phyloP scores from a whole-genome alignment of 345 rosid species.

The Salix caprea region DNA sequence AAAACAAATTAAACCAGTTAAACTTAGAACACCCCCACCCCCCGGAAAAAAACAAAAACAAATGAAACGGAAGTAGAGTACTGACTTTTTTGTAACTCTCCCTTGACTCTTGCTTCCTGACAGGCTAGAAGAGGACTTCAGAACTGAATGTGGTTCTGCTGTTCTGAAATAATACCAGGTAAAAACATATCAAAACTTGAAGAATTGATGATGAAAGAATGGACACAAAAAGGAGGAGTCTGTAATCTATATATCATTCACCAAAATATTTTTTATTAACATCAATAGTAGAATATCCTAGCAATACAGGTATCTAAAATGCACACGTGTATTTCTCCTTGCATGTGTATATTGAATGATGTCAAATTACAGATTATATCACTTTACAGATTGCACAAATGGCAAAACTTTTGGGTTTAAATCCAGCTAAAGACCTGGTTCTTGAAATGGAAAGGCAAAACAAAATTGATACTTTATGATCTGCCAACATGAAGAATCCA shows the following conservation, averaged over 20 bases:
- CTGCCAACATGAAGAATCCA: not conserved
- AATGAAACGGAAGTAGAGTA: not conserved
- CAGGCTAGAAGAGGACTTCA: constrained; percentile 31
- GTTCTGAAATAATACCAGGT: constrained; percentile 39
- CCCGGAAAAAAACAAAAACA: not conserved
- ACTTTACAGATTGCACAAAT: not conserved
- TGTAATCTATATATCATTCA: not conserved
- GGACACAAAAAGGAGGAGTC: not conserved
- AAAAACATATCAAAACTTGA: not conserved
- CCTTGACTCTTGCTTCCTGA: constrained; percentile 53
- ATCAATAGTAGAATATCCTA: not conserved
- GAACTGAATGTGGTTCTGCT: constrained; percentile 31
- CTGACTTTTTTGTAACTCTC: constrained; percentile 75
- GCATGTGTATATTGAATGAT: not conserved
- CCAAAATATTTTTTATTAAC: not conserved
- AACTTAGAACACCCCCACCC: not conserved
- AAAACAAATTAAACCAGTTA: constrained; percentile 1
- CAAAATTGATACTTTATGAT: not conserved
- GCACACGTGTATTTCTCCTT: not conserved
- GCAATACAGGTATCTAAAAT: not conserved
- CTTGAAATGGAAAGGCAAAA: not conserved
- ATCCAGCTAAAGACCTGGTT: not conserved
- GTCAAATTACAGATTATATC: not conserved
- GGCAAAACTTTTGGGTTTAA: not conserved
- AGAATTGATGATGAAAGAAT: not conserved